Conservation (phyloP, 2,329 filamentous ascomycete genomes). For the Aureobasidium melanogenum region DNA sequence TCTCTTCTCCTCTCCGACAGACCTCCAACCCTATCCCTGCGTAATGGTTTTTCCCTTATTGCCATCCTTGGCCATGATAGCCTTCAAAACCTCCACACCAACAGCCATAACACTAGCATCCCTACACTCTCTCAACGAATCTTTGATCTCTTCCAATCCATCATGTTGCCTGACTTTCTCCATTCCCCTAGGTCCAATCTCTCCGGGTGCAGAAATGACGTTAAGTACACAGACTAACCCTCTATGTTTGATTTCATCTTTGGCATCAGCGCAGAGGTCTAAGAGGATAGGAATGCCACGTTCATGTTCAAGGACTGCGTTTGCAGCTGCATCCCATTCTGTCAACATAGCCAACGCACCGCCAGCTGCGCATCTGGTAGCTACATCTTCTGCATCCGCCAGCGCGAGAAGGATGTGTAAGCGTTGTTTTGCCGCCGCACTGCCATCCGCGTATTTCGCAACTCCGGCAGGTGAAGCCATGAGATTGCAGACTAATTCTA, state of each 20-base stretch:
- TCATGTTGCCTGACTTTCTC: conserved; percentile 41
- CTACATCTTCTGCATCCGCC: conserved; percentile 72
- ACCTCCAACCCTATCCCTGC: neutral
- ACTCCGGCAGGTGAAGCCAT: conserved; percentile 61
- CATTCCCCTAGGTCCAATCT: conserved; percentile 51
- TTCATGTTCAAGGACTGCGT: conserved; percentile 60
- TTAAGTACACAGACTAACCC: conserved; percentile 61
- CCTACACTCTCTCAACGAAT: conserved; percentile 59
- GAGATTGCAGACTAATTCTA: conserved; percentile 87
- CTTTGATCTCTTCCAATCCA: conserved; percentile 60
- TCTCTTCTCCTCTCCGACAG: too few species aligned
- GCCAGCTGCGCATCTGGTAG: conserved; percentile 73
- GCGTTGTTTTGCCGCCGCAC: conserved; percentile 59
- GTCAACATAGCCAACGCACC: conserved; percentile 82
- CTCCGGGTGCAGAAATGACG: conserved; percentile 57
- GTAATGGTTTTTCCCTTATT: neutral
- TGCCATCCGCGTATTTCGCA: conserved; percentile 59
- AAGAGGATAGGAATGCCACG: conserved; percentile 71
- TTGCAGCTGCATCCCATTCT: conserved; percentile 64
- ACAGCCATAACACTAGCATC: conserved; percentile 62
- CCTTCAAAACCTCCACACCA: conserved; percentile 64
- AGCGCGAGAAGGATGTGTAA: conserved; percentile 80
- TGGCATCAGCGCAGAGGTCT: conserved; percentile 64
- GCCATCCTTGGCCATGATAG: neutral
- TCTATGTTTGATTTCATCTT: conserved; percentile 57